Base-by-base conservation (phyloP, 2,329 filamentous ascomycete genomes). In the Raffaelea deltoideospora region DNA sequence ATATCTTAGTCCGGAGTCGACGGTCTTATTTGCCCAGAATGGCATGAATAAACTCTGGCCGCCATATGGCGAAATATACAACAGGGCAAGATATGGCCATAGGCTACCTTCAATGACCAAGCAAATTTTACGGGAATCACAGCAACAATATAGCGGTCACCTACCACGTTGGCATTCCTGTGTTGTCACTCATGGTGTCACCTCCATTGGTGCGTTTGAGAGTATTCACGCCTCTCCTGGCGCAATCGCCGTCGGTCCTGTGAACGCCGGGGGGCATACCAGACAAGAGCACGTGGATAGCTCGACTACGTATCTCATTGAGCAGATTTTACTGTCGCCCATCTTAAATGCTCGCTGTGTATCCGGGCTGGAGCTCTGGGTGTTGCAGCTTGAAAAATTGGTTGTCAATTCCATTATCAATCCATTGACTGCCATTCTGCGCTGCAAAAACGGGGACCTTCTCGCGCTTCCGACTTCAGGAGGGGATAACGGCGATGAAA, bases 1-100 rank as follows among this genome's bases (percentile, higher is more conserved):
- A 1, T 71, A 93, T 36, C 66, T 76, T 3, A 67, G 74, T 43
- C 54, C 59, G 3, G 55, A 65, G 4, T 83, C 77, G n/a, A 80
- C 82, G 0, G 72, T 95, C n/a, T 65, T 79, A 11, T 82, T 95
- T 48, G 60, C 84, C 19, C 87, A 95, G 48, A 94, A 94, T 48
- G 88, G 88, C 33, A 80, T 95, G 73, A 86, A 82, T 23, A 65
- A 62, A 44, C 53, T 72, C 14, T 73, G 69, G 69, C 67, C 68
- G 19, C 69, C 69, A 8, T 51, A 63, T 34, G 67, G 67, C 3
- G 45, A 47, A 4, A 40, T 50, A 2, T 72, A 71, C 48, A 52
- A 54, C 26, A 43, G 47, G 2, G 49, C 56, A 37, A 56, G 67
- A 15, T 70, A 61, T 37, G 45, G 19, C 34, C n/a, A n/a, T n/a